A percentile compares a stretch with the other conserved stretches of the same genome.
These are phyloP conservation scores for Porogramme epimiltina DNA, from an alignment of 1,284 basidiomycete species.

Conservation along the genomic window DNA sequence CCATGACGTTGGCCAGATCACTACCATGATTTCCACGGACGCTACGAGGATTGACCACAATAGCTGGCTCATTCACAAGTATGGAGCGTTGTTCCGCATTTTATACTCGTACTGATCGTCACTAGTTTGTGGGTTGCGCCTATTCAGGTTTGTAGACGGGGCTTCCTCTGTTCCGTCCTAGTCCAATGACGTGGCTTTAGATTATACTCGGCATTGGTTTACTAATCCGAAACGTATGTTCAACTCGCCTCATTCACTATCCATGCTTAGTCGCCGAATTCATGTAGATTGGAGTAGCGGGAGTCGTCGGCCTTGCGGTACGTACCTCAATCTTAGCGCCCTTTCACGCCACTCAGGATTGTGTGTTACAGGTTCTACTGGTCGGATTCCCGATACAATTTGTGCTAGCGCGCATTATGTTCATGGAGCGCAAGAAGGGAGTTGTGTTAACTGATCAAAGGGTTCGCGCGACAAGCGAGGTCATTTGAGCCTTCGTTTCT, in stretches of 20 bases:
- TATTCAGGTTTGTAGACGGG: conserved; percentile 43
- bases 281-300: conserved; percentile 64
- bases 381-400: conserved; percentile 66
- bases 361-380: no score
- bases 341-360: no score
- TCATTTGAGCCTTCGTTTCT: conserved; percentile 17
- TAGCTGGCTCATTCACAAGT: conserved; percentile 52
- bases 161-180: not conserved
- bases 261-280: no score
- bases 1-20: conserved; percentile 67
- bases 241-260: no score
- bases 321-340: no score
- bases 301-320: conserved; percentile 72
- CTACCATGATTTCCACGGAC: conserved; percentile 72
- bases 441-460: conserved; percentile 76
- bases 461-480: conserved; percentile 65
- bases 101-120: conserved; percentile 10
- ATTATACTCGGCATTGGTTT: conserved; percentile 66
- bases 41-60: conserved; percentile 54
- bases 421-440: conserved; percentile 62
- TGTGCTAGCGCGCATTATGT: conserved; percentile 64
- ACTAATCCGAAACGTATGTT: conserved; percentile 58
- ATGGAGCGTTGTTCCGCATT: conserved; percentile 23
- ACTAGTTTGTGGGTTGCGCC: conserved; percentile 58
- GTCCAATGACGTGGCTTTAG: no score